Conservation (phyloP, 1,284 basidiomycete genomes). For the Pseudozyma sp. region DNA sequence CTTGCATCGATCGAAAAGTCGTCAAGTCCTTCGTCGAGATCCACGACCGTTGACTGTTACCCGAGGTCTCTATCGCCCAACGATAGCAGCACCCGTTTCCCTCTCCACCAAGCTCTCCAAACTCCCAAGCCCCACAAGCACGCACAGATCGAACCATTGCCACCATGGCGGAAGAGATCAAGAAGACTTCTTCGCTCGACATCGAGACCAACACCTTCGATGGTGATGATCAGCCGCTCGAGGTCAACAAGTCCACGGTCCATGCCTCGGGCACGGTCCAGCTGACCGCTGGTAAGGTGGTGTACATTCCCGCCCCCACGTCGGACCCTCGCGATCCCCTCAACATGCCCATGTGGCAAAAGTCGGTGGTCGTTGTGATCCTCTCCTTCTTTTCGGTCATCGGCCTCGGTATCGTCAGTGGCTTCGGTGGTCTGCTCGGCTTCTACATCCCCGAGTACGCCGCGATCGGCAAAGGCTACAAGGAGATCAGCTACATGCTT, state of each 20-base stretch:
- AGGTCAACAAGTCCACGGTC: constrained; percentile 13
- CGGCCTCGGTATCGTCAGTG: constrained; percentile 16
- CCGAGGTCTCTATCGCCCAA: constrained; percentile 1
- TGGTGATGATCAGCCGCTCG: constrained; percentile 7
- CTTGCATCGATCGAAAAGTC: background rate
- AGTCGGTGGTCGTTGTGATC: constrained; percentile 8
- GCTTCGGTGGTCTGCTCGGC: constrained; percentile 16
- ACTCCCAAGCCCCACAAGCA: background rate
- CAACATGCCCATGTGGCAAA: constrained; percentile 21
- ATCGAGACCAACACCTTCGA: constrained; percentile 12
- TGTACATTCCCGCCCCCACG: constrained; percentile 15
- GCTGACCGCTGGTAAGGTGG: constrained; percentile 18
- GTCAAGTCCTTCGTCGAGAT: constrained; percentile 8
- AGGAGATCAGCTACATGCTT: constrained; percentile 19
- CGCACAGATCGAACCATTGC: no score
- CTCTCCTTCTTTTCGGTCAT: constrained; percentile 19
- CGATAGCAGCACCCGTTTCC: background rate
- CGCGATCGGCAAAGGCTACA: constrained; percentile 16
- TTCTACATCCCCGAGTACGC: constrained; percentile 22
- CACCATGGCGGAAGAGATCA: constrained; percentile 11
- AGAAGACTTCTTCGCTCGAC: constrained; percentile 9
- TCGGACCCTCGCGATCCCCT: constrained; percentile 19
- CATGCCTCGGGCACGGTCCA: constrained; percentile 11
- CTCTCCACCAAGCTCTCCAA: background rate
- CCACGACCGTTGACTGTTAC: constrained; percentile 6